phyloP scores from a whole-genome alignment of 345 rosid species.

The Mangifera indica region DNA sequence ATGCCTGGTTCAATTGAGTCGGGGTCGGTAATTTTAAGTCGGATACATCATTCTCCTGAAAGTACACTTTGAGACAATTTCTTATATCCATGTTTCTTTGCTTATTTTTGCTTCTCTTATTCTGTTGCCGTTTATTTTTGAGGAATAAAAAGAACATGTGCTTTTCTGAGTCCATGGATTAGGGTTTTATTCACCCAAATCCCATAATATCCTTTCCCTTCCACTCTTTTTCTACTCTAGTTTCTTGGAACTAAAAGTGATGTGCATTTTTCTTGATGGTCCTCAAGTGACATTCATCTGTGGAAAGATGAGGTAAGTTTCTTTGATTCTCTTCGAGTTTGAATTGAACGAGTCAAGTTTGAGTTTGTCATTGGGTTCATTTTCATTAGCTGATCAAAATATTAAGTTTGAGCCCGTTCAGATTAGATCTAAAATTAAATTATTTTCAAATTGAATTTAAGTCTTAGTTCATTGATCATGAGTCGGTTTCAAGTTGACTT shows the following conservation, averaged over 20 bases:
- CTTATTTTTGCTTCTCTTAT: conserved; percentile 18
- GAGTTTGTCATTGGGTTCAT: too few species aligned
- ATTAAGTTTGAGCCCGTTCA: too few species aligned
- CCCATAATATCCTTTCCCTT: neutral
- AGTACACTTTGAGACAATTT: conserved; percentile 92
- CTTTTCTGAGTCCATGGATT: conserved; percentile 15
- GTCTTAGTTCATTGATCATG: too few species aligned
- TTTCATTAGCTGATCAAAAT: too few species aligned
- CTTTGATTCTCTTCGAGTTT: too few species aligned
- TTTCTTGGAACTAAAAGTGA: neutral
- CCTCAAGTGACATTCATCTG: neutral
- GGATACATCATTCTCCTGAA: conserved; percentile 98
- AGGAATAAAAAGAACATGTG: conserved; percentile 45
- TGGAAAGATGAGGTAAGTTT: neutral
- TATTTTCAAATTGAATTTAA: too few species aligned
- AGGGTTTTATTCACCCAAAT: conserved; percentile 8
- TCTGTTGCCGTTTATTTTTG: conserved; percentile 21
- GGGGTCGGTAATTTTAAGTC: conserved; percentile 73
- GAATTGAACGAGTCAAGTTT: too few species aligned
- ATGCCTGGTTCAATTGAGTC: conserved; percentile 72
- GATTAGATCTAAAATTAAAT: too few species aligned
- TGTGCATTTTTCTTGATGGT: neutral
- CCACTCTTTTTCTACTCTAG: neutral
- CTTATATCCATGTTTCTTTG: conserved; percentile 38
- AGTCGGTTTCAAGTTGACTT: too few species aligned